Evolutionary conservation across 1,284 basidiomycete genomes (phyloP).

Genomic region (Leccinum pachyderme): DNA sequence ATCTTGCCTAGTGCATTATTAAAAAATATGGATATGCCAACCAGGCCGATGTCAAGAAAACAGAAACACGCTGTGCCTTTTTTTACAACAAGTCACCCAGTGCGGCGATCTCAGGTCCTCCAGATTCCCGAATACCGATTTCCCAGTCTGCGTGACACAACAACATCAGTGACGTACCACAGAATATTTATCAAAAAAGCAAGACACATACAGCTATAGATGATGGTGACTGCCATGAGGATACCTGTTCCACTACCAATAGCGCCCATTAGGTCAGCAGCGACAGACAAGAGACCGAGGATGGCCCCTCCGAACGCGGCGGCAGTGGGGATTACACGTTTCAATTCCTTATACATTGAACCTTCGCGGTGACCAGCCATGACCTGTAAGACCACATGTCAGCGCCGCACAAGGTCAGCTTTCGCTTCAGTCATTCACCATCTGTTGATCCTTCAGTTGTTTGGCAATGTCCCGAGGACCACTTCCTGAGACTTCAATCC

Average conservation of each 20-base stretch:
- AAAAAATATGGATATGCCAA: slow-evolving; percentile 4
- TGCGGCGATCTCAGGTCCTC: slow-evolving; percentile 73
- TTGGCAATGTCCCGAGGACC: slow-evolving; percentile 96
- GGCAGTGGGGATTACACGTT: slow-evolving; percentile 96
- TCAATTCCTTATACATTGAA: slow-evolving; percentile 98
- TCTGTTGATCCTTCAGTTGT: slow-evolving; percentile 97
- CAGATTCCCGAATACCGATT: slow-evolving; percentile 52
- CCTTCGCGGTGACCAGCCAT: slow-evolving; percentile 98
- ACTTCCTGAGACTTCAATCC: slow-evolving; percentile 97
- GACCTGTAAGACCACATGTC: slow-evolving; percentile 45
- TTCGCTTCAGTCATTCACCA: slow-evolving; percentile 50
- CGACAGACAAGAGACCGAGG: slow-evolving; percentile 90
- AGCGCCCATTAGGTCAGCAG: slow-evolving; percentile 95
- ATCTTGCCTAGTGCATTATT: slow-evolving; percentile 10
- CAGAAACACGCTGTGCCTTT: not conserved
- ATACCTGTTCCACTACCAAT: slow-evolving; percentile 98
- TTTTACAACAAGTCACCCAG: slow-evolving; percentile 61
- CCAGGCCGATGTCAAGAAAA: not conserved
- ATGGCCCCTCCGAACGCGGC: slow-evolving; percentile 97
- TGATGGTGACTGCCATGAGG: slow-evolving; percentile 96
- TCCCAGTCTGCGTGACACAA: slow-evolving; percentile 25
- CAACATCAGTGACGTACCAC: not conserved
- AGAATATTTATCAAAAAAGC: not conserved
- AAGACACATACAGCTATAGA: slow-evolving; percentile 71
- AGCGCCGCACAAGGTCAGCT: not conserved